Evolutionary conservation across 176 grass and related monocot genomes (phyloP).

Genomic region (Miscanthus lutarioriparius): DNA sequence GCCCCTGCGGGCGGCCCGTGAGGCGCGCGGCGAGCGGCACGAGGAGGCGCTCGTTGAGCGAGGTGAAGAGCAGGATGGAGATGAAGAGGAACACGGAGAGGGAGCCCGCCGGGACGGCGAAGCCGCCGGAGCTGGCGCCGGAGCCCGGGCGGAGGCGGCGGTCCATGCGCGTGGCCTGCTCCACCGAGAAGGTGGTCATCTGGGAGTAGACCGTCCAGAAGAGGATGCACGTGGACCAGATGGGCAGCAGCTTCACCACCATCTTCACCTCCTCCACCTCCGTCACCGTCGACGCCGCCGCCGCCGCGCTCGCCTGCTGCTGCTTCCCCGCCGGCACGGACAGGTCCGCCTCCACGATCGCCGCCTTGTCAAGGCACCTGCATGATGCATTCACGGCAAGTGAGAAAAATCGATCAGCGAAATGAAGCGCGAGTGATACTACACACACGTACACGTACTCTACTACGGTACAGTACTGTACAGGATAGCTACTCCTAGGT

Average conservation of each 20-base stretch:
- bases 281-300: conserved; percentile 46
- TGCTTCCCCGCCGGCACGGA: conserved; percentile 26
- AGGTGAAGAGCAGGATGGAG: conserved; percentile 74
- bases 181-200: conserved; percentile 71
- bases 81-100: conserved; percentile 78
- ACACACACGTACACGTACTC: no score
- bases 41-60: conserved; percentile 68
- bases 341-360: conserved; percentile 43
- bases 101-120: conserved; percentile 59
- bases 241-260: conserved; percentile 65
- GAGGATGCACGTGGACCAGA: conserved; percentile 70
- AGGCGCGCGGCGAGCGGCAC: conserved; percentile 57
- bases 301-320: not conserved
- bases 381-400: not conserved
- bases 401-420: no score
- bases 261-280: conserved; percentile 84
- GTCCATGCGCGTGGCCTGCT: conserved; percentile 70
- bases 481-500: no score
- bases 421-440: no score
- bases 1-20: conserved; percentile 54
- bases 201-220: conserved; percentile 74
- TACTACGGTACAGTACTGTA: no score
- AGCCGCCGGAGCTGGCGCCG: conserved; percentile 14
- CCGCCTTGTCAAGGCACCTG: conserved; percentile 76
- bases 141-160: conserved; percentile 26